phyloP scores from a whole-genome alignment of 331 rosid species.

The Cydonia oblonga region DNA sequence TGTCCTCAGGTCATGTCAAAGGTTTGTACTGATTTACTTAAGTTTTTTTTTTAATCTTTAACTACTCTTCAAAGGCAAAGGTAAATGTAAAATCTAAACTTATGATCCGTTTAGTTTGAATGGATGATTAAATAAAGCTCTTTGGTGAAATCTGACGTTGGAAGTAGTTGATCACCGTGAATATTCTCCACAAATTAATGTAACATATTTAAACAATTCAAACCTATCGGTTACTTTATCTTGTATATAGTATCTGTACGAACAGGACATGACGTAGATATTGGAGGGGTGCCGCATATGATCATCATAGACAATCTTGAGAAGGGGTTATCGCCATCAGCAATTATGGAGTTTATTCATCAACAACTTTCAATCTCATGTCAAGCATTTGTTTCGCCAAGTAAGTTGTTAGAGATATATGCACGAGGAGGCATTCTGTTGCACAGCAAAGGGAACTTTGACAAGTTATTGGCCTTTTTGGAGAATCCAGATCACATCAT shows the following conservation, averaged over 20 bases:
- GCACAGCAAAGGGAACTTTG: constrained; percentile 28
- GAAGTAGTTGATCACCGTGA: neutral
- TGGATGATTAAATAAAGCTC: too few species aligned
- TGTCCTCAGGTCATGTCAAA: constrained; percentile 4
- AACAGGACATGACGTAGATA: constrained; percentile 26
- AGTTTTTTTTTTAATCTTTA: neutral
- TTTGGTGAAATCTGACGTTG: neutral
- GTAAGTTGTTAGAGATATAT: constrained; percentile 23
- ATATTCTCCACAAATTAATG: neutral
- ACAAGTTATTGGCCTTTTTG: constrained; percentile 37
- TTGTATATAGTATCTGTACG: neutral
- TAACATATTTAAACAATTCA: neutral
- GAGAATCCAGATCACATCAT: constrained; percentile 39
- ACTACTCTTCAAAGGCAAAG: constrained; percentile 1
- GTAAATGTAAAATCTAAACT: neutral
- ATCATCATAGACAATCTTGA: constrained; percentile 61
- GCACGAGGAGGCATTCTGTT: constrained; percentile 40
- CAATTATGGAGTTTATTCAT: constrained; percentile 38
- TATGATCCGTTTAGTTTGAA: neutral
- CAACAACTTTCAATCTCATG: constrained; percentile 32
- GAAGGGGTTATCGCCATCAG: constrained; percentile 29
- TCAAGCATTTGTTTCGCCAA: constrained; percentile 40
- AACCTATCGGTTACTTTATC: neutral
- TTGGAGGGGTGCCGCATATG: constrained; percentile 37
- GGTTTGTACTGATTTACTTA: constrained; percentile 7